phyloP scores from a whole-genome alignment of 2,329 filamentous ascomycete genomes.

The Cladosporium austrohemisphaericum region DNA sequence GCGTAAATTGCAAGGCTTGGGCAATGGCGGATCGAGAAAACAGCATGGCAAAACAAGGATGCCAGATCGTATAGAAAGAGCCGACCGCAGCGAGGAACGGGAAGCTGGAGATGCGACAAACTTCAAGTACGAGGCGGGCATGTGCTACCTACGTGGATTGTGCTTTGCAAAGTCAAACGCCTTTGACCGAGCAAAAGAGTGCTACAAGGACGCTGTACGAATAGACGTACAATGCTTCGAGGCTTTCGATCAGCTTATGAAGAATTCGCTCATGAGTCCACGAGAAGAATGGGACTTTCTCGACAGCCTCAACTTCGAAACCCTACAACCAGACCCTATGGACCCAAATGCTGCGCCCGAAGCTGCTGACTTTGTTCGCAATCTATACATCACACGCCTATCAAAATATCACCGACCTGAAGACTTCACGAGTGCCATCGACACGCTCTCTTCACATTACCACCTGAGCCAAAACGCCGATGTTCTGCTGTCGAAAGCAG shows the following conservation, averaged over 20 bases:
- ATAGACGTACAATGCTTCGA: slow-evolving; percentile 99
- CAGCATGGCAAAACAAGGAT: slow-evolving; percentile 38
- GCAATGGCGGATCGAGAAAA: slow-evolving; percentile 46
- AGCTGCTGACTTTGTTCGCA: slow-evolving; percentile 88
- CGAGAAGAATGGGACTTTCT: slow-evolving; percentile 88
- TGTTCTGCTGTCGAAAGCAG: slow-evolving; percentile 82
- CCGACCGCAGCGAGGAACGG: slow-evolving; percentile 58
- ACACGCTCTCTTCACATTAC: slow-evolving; percentile 91
- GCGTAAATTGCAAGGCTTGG: slow-evolving; percentile 67
- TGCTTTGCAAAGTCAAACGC: slow-evolving; percentile 97
- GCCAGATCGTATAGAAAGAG: slow-evolving; percentile 46
- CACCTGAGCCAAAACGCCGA: slow-evolving; percentile 82
- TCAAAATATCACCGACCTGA: slow-evolving; percentile 91
- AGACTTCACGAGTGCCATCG: slow-evolving; percentile 78
- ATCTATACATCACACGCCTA: slow-evolving; percentile 91
- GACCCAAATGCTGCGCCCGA: slow-evolving; percentile 67
- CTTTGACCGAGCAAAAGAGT: slow-evolving; percentile 94
- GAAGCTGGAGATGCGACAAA: slow-evolving; percentile 68
- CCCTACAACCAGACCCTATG: slow-evolving; percentile 59
- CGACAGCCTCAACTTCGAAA: slow-evolving; percentile 84
- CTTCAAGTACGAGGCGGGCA: slow-evolving; percentile 86
- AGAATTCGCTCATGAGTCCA: slow-evolving; percentile 85
- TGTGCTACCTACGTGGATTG: slow-evolving; percentile 91
- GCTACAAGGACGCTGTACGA: slow-evolving; percentile 93
- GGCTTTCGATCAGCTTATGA: slow-evolving; percentile 96